phyloP scores from a whole-genome alignment of 495 filamentous ascomycete species.

The Neurospora tetraspora region DNA sequence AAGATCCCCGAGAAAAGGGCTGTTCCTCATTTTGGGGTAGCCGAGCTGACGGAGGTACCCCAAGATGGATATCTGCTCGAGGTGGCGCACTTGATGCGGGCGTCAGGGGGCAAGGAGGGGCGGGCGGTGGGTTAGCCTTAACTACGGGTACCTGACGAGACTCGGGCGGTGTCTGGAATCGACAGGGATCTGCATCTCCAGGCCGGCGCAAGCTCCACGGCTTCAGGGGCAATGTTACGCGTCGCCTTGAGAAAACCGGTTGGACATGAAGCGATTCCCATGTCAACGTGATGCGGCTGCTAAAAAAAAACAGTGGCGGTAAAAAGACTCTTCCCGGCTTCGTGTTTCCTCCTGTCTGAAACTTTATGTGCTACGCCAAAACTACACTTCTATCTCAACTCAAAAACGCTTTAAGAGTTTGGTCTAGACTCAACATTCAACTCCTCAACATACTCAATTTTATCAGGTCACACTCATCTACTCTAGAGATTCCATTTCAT shows the following conservation, averaged over 20 bases:
- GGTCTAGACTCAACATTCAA: not conserved
- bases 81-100: not conserved
- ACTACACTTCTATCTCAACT: not conserved
- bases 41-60: not conserved
- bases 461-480: not conserved
- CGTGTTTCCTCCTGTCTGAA: not conserved
- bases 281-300: not conserved
- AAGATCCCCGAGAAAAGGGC: not conserved
- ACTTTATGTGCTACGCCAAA: not conserved
- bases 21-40: not conserved
- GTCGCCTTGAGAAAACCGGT: not conserved
- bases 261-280: not conserved
- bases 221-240: not conserved
- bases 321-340: not conserved
- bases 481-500: not conserved
- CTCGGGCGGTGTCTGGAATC: not conserved
- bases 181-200: not conserved
- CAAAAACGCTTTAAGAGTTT: not conserved
- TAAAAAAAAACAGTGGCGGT: not conserved
- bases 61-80: not conserved
- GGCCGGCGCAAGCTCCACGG: not conserved
- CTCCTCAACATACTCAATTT: not conserved
- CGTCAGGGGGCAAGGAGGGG: not conserved
- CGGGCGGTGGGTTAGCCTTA: not conserved
- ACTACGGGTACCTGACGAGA: not conserved